phyloP scores from a whole-genome alignment of 495 filamentous ascomycete genomes.

The Tricharina praecox region DNA sequence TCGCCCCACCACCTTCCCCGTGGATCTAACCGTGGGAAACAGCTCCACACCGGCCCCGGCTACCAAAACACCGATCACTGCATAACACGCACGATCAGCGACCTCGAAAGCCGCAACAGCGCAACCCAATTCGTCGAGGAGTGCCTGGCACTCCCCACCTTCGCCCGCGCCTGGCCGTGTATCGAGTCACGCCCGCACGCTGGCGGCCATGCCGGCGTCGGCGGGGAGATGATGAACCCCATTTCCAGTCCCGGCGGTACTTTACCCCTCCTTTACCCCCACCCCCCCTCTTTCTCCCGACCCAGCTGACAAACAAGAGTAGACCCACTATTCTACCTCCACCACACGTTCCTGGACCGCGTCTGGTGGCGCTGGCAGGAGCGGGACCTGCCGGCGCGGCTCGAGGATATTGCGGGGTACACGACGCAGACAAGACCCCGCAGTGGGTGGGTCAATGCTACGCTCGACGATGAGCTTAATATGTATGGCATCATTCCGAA shows the following conservation, averaged over 20 bases:
- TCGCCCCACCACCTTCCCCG: no score
- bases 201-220: conserved; percentile 10
- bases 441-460: conserved; percentile 9
- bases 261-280: neutral
- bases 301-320: neutral
- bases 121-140: conserved; percentile 17
- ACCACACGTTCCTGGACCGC: conserved; percentile 43
- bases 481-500: conserved; percentile 5
- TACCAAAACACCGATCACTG: conserved; percentile 25
- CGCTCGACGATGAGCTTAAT: conserved; percentile 3
- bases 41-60: conserved; percentile 18
- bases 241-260: neutral
- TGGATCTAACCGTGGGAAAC: no score
- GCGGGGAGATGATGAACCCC: conserved; percentile 20
- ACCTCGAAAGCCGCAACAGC: conserved; percentile 16
- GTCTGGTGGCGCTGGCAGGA: conserved; percentile 34
- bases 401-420: conserved; percentile 1
- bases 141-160: no score
- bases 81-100: conserved; percentile 27
- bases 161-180: neutral
- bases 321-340: conserved; percentile 44
- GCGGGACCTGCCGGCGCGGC: neutral
- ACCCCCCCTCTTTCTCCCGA: neutral
- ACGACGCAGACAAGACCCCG: neutral
- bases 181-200: conserved; percentile 20